These are phyloP conservation scores for Aspergillus vadensis DNA, from an alignment of 2,329 filamentous ascomycete species.

Conservation along the genomic window DNA sequence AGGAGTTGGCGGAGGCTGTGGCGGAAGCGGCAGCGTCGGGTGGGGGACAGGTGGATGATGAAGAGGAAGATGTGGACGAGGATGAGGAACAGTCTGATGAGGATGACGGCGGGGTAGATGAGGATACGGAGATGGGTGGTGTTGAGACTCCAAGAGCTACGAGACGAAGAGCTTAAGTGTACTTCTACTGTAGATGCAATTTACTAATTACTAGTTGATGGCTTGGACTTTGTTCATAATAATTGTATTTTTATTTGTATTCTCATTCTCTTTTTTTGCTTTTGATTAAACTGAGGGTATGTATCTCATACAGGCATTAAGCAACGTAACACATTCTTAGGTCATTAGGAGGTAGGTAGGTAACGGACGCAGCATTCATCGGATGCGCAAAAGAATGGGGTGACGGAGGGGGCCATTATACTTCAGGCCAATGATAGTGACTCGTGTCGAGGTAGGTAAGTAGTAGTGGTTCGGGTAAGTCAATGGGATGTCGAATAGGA, in stretches of 20 bases:
- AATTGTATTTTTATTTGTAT: background rate
- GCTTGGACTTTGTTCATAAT: background rate
- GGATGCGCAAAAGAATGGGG: background rate
- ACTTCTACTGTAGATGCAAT: background rate
- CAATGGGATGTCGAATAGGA: background rate
- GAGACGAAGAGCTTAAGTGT: background rate
- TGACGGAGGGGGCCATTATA: background rate
- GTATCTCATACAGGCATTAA: slow-evolving; percentile 19
- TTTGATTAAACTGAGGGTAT: slow-evolving; percentile 12
- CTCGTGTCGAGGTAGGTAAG: background rate
- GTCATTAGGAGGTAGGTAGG: slow-evolving; percentile 19
- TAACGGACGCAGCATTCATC: slow-evolving; percentile 6
- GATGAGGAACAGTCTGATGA: slow-evolving; percentile 11
- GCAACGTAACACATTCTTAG: slow-evolving; percentile 18
- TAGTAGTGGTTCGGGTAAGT: background rate
- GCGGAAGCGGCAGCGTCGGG: slow-evolving; percentile 29
- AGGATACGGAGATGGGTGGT: background rate
- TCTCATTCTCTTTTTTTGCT: background rate
- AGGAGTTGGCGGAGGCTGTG: slow-evolving; percentile 33
- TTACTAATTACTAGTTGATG: background rate
- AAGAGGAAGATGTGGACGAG: slow-evolving; percentile 24
- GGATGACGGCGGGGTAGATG: background rate
- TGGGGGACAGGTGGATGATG: slow-evolving; percentile 21
- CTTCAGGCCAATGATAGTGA: background rate
- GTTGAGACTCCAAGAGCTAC: background rate